These are phyloP conservation scores for Protea cynaroides DNA, from an alignment of 164 flowering plant species.

Conservation along the genomic window DNA sequence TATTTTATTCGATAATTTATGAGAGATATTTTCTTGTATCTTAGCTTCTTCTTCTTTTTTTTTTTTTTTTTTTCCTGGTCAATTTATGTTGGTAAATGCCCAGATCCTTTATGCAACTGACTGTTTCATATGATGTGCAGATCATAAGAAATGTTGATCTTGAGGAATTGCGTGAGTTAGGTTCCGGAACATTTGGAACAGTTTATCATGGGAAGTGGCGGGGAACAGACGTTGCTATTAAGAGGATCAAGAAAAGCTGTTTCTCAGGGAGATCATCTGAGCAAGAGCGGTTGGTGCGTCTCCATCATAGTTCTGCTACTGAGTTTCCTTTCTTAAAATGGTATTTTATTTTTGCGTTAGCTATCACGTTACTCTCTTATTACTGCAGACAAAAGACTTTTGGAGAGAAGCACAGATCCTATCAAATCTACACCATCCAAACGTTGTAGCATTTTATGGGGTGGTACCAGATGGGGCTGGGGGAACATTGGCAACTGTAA, in stretches of 20 bases:
- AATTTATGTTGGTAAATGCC: neutral
- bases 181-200: conserved; percentile 92
- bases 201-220: conserved; percentile 93
- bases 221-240: conserved; percentile 91
- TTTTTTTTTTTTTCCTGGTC: neutral
- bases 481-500: conserved; percentile 78
- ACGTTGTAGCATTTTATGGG: conserved; percentile 86
- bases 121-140: conserved; percentile 36
- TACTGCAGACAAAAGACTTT: conserved; percentile 59
- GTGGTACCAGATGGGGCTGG: conserved; percentile 82
- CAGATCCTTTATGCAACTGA: conserved; percentile 11
- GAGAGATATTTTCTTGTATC: neutral
- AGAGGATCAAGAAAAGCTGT: conserved; percentile 78
- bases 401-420: conserved; percentile 88
- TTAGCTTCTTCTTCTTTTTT: neutral
- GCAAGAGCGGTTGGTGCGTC: conserved; percentile 76
- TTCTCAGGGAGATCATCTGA: conserved; percentile 82
- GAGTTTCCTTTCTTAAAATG: neutral
- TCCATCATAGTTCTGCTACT: neutral
- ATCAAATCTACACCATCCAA: conserved; percentile 86
- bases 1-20: conserved; percentile 1
- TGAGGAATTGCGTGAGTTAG: conserved; percentile 76
- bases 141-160: conserved; percentile 88
- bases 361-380: neutral
- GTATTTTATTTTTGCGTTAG: no score